Conservation (phyloP, 129 eudicot genomes). For the Centella asiatica region DNA sequence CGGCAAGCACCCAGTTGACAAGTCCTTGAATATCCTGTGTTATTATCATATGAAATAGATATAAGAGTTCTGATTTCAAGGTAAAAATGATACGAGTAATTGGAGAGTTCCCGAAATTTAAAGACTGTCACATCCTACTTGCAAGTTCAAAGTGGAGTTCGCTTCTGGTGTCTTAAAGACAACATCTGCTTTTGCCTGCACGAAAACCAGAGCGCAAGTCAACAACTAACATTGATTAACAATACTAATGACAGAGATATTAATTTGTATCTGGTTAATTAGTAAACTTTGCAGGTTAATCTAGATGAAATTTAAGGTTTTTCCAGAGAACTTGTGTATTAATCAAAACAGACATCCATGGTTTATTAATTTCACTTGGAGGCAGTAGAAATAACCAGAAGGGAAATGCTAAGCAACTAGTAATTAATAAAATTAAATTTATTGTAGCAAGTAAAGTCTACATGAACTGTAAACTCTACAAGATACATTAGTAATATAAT, state of each 20-base stretch:
- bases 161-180: slow-evolving; percentile 66
- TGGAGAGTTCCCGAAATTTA: background rate
- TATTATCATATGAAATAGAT: background rate
- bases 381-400: background rate
- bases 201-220: slow-evolving; percentile 13
- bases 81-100: too few species aligned
- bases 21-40: slow-evolving; percentile 94
- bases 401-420: background rate
- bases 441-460: background rate
- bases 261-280: background rate
- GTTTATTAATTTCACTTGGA: background rate
- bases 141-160: slow-evolving; percentile 52
- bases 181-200: slow-evolving; percentile 78
- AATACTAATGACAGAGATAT: background rate
- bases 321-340: background rate
- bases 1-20: slow-evolving; percentile 91
- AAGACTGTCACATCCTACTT: slow-evolving; percentile 31
- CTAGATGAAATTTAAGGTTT: background rate
- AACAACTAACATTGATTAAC: background rate
- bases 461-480: background rate
- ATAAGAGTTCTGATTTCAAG: background rate
- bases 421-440: too few species aligned
- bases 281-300: background rate
- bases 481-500: too few species aligned
- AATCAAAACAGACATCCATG: background rate